phyloP scores from a whole-genome alignment of 805 yeast genomes.

The Zygotorulaspora chibaensis region DNA sequence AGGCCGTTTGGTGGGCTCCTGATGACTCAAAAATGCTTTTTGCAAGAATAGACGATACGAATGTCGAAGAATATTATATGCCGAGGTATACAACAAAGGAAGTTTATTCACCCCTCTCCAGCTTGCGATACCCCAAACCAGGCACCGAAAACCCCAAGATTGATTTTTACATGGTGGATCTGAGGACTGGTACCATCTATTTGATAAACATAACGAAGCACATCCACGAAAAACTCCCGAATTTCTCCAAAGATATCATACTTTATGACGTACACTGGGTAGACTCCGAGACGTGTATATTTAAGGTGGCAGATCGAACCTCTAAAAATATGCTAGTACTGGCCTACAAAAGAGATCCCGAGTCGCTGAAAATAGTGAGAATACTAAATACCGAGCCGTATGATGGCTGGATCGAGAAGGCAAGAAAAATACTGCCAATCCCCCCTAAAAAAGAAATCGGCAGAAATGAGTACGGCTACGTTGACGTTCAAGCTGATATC shows the following conservation, averaged over 20 bases:
- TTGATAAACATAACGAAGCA: slow-evolving; percentile 22
- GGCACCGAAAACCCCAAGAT: slow-evolving; percentile 60
- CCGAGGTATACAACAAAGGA: slow-evolving; percentile 46
- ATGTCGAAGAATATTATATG: slow-evolving; percentile 49
- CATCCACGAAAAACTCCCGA: slow-evolving; percentile 10
- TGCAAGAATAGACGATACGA: slow-evolving; percentile 55
- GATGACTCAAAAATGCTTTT: slow-evolving; percentile 53
- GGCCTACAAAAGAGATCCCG: slow-evolving; percentile 36
- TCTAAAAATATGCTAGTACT: slow-evolving; percentile 54
- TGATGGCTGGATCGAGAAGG: slow-evolving; percentile 59
- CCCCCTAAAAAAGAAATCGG: slow-evolving; percentile 35
- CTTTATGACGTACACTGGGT: slow-evolving; percentile 64
- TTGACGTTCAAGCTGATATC: slow-evolving; percentile 53
- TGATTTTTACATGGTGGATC: slow-evolving; percentile 42
- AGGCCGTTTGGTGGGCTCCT: slow-evolving; percentile 70
- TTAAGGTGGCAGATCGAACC: slow-evolving; percentile 60
- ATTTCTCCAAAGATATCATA: slow-evolving; percentile 42
- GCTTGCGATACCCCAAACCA: slow-evolving; percentile 68
- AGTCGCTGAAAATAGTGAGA: slow-evolving; percentile 39
- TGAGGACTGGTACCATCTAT: slow-evolving; percentile 26
- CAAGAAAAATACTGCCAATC: slow-evolving; percentile 37
- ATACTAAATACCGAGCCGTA: slow-evolving; percentile 42
- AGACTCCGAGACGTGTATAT: slow-evolving; percentile 43
- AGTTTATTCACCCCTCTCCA: slow-evolving; percentile 44
- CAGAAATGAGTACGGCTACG: slow-evolving; percentile 46